Base-by-base conservation (phyloP, 352 stramenopile species). In the Globisporangium apiculatum region DNA sequence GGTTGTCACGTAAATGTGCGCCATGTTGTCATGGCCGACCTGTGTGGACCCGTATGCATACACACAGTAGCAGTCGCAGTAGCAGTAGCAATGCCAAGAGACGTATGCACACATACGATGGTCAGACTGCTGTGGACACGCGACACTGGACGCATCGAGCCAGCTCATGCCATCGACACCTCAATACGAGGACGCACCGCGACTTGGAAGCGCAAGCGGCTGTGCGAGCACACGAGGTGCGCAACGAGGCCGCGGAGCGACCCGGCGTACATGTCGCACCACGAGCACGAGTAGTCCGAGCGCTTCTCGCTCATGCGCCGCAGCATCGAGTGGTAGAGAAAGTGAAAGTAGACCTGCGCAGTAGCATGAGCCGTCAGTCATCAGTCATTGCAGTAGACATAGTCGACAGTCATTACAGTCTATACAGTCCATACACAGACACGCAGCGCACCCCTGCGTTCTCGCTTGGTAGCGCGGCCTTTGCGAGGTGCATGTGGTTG, bases 1-100 rank as follows among this genome's bases (percentile, higher is more conserved):
- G 1, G 73, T 66, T 75, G 87, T 90, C 45, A 92, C 80, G 60
- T 89, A 92, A 56, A 92, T 91, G 57, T 94, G 80, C 43, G 84
- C 82, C 43, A 89, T 79, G 50, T 87, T 86, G 45, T 94, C 81
- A 48, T 91, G 77, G 0, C 79, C 82, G 55, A 88, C 73, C 78
- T 88, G 53, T 11, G 48, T 31, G 24, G 2, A 31, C 24, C 24
- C 24, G 24, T 31, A 31, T 31, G 24, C 24, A 31, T 31, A 31
- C 24, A 31, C 24, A 31, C 1, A 31, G 24, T 31, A 3, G 24
- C 24, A 31, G 24, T 31, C 24, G 24, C 24, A 31, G 18, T 24
- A 24, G 18, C 18, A 24, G 18, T 31, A 31, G 24, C 24, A 31
- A 3, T 31, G 3, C 1, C 24, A 31, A 31, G 24, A 31, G 24